Conservation (phyloP, 164 flowering plant genomes). For the grape (Vitis vinifera) region ASM3070453v1 NC_081821.1:7179501-7180000, state of each 20-base stretch:
- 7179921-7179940: too few relatives aligned
- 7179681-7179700: conserved; percentile 73
- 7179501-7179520: conserved; percentile 28
- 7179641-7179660: conserved; percentile 59
- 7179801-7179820: too few relatives aligned
- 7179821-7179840: too few relatives aligned
- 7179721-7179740: conserved; percentile 39
- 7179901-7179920: neutral
- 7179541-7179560: conserved; percentile 47
- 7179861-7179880: too few relatives aligned
- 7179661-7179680: conserved; percentile 69
- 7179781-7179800: conserved; percentile 11
- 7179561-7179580: conserved; percentile 35
- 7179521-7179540: conserved; percentile 37
- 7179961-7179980: neutral
- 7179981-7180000: conserved; percentile 1
- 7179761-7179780: conserved; percentile 27
- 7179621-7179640: conserved; percentile 60
- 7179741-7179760: conserved; percentile 47
- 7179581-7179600: conserved; percentile 52
- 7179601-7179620: conserved; percentile 72
- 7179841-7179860: neutral
- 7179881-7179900: neutral
- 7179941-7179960: too few relatives aligned
- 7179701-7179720: conserved; percentile 57